Base-by-base conservation (phyloP, 108 stramenopile genomes). In the Cyclotella choctawhatcheeana region DNA sequence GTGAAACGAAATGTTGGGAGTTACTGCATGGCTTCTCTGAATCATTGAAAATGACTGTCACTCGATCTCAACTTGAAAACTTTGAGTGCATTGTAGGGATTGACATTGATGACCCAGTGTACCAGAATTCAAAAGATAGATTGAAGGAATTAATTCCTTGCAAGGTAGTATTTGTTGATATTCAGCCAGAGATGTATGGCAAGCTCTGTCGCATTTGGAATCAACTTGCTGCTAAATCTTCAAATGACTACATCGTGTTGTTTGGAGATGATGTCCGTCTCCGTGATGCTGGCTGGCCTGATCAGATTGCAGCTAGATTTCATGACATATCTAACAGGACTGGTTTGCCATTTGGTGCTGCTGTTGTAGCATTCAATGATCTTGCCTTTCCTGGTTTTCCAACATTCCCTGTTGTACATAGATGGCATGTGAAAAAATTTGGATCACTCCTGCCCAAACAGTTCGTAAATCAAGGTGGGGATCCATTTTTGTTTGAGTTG, bases 171-270 rank as follows among this genome's bases (percentile, higher is more conserved):
- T 77, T 82, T 67, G 73, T 82, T 10, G 37, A 54, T 10, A 82
- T 82, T 16, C 4, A 40, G 26, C 31, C 34, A 25, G 21, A 24
- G 4, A 77, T 77, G 82, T 82, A 82, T 33, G 82, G 76, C 2
- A 54, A 77, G 21, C 26, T 82, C 17, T 82, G 82, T 29, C 34
- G 58, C 5, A 82, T 82, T 18, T 82, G 82, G 82, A 82, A 77
- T 43, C 48, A 67, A 35, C 33, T 82, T 14, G 82, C 33, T 6
- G 45, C 10, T 20, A 21, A 40, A 40, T 34, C 76, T 17, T 6
- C 44, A 17, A 64, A 77, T 48, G 79, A 80, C 25, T 79, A 50
- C 26, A 56, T 79, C 8, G 58, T 69, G 2, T 47, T 69, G 0
- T 34, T 66, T 22, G 72, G 72, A 1, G 72, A 77, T 29, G 60